These are phyloP conservation scores for Alternaria panax DNA, from an alignment of 2,329 filamentous ascomycete genomes.

Conservation along the genomic window DNA sequence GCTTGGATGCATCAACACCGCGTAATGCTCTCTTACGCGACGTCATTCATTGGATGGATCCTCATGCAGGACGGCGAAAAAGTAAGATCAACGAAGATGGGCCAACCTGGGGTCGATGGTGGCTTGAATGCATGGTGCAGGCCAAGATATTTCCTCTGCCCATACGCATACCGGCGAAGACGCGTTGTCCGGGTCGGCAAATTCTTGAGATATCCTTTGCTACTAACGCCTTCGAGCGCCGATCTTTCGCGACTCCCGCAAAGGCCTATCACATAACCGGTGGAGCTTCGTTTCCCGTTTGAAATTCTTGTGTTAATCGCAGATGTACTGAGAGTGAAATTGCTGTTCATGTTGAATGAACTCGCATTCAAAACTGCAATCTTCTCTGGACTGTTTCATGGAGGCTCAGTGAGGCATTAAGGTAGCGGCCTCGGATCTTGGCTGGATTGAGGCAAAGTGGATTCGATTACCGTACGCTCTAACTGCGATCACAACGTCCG, in stretches of 20 bases:
- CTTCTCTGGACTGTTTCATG: not conserved
- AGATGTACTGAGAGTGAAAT: not conserved
- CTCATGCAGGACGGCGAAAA: not conserved
- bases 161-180: not conserved
- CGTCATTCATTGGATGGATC: not conserved
- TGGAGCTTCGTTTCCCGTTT: not conserved
- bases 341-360: not conserved
- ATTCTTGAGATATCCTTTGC: not conserved
- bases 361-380: not conserved
- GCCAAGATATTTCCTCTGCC: not conserved
- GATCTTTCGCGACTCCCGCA: not conserved
- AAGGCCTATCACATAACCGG: not conserved
- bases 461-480: not conserved
- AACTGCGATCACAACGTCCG: not conserved
- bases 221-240: not conserved
- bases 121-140: not conserved
- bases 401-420: not conserved
- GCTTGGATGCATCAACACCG: not conserved
- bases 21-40: not conserved
- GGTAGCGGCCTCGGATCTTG: not conserved
- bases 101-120: not conserved
- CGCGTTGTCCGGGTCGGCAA: not conserved
- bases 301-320: not conserved
- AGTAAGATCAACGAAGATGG: not conserved
- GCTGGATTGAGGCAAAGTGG: not conserved